Evolutionary conservation across 2,329 filamentous ascomycete species (phyloP), one percentile per base, ranked within the genome.

Genomic region (Fusarium pseudocircinatum): DNA sequence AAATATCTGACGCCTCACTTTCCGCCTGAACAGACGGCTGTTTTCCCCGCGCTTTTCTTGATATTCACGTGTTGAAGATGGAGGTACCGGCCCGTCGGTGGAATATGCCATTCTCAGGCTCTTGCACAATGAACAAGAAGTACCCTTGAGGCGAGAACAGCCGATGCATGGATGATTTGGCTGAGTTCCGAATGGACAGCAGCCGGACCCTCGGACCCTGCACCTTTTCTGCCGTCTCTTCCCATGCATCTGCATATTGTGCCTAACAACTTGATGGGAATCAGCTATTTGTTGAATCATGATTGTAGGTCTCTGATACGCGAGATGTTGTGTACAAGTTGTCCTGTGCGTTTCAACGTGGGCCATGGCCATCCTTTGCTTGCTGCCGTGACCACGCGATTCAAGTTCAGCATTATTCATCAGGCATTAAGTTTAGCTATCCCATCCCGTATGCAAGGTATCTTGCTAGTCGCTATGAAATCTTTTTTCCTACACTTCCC

Each of bases 1-100:
- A 60, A 54, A 62, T 39, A 40, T 20, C 53, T 47, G 61, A 57
- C 68, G 70, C 70, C 68, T 77, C 73, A 74, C 63, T 77, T 67
- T 70, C 20, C 57, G 54, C 58, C 34, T 64, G 52, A 50, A 63
- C 26, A 24, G 61, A n/a, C 36, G 18, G 63, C 61, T 66, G 46
- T 42, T 42, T 53, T 39, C 39, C 42, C 62, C 24, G 40, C 57
- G 65, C 37, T 63, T 60, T 34, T 32, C 39, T 43, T 63, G 26
- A 49, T 18, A 49, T 53, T 65, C 52, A 63, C 46, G 53, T 63
- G 57, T 52, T 52, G 65, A 26, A 47, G 22, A 34, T 59, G 40
- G 52, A 58, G 59, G 46, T 56, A 49, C 50, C 50, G 62, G 54
- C 61, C 65, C 60, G 58, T 63, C 28, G 60, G 67, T 52, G 57